Percentiles rank a stretch among this genome's conserved stretches.
Conservation (phyloP, 2,329 filamentous ascomycete species). For the Cladosporium oxysporum region DNA sequence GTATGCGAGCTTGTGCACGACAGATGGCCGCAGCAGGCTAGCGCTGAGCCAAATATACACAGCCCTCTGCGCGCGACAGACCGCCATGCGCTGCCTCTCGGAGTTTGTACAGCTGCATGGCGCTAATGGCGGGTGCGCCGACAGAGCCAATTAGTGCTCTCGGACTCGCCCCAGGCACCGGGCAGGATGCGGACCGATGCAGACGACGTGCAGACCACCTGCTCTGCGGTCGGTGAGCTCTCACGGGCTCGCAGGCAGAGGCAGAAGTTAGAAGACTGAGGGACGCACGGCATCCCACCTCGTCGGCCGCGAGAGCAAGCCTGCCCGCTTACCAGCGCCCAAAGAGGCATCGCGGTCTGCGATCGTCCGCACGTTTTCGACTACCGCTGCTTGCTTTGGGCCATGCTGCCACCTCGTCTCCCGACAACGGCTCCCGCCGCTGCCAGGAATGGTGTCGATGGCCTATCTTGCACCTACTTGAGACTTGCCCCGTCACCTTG, state of each 20-base stretch:
- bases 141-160: slow-evolving; percentile 3
- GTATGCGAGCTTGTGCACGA: slow-evolving; percentile 12
- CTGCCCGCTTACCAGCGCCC: slow-evolving; percentile 16
- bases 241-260: background rate
- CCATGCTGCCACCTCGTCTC: background rate
- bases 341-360: slow-evolving; percentile 15
- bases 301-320: slow-evolving; percentile 9
- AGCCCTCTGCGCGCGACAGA: slow-evolving; percentile 7
- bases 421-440: slow-evolving; percentile 14
- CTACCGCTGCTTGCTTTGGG: slow-evolving; percentile 13
- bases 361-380: slow-evolving; percentile 6
- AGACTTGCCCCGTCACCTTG: background rate
- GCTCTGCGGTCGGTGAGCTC: slow-evolving; percentile 11
- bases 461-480: background rate
- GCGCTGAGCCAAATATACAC: slow-evolving; percentile 19
- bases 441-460: slow-evolving; percentile 8
- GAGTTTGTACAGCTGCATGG: slow-evolving; percentile 9
- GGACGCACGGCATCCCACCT: slow-evolving; percentile 11
- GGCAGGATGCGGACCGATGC: slow-evolving; percentile 17
- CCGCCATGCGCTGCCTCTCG: slow-evolving; percentile 13
- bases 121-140: slow-evolving; percentile 18
- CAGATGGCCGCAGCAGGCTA: background rate
- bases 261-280: background rate
- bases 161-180: slow-evolving; percentile 8
- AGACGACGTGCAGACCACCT: slow-evolving; percentile 16